These are phyloP conservation scores for Malania oleifera DNA, from an alignment of 164 flowering plant genomes.

Conservation along the genomic window DNA sequence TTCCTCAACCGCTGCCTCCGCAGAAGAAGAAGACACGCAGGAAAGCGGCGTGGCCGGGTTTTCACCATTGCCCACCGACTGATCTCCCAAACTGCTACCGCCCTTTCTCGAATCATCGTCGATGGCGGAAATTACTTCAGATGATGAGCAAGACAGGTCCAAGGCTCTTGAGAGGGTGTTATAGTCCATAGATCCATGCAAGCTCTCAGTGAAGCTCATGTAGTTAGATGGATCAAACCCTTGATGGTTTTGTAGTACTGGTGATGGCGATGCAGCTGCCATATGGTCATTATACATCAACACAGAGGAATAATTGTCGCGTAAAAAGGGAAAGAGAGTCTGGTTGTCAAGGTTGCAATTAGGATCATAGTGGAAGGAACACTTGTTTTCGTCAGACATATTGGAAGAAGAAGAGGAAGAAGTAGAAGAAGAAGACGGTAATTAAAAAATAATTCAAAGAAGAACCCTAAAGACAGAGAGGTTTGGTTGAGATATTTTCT, in stretches of 20 bases:
- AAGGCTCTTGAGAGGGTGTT: conserved; percentile 25
- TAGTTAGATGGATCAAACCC: conserved; percentile 18
- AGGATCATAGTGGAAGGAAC: conserved; percentile 9
- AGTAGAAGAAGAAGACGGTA: background rate
- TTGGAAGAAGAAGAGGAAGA: background rate
- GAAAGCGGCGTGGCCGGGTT: conserved; percentile 23
- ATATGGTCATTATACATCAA: background rate
- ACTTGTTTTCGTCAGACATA: conserved; percentile 19
- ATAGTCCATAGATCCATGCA: conserved; percentile 31
- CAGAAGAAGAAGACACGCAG: conserved; percentile 33
- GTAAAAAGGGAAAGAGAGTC: conserved; percentile 10
- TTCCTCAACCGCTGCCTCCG: conserved; percentile 25
- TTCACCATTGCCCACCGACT: background rate
- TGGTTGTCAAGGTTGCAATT: background rate
- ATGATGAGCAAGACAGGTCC: conserved; percentile 29
- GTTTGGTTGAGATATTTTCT: background rate
- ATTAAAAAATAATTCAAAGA: background rate
- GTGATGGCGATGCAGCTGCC: background rate
- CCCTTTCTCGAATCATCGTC: conserved; percentile 5
- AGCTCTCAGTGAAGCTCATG: conserved; percentile 32
- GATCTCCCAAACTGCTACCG: conserved; percentile 4
- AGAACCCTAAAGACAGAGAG: background rate
- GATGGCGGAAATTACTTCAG: conserved; percentile 14
- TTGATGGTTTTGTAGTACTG: conserved; percentile 16
- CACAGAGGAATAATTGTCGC: conserved; percentile 1